These are phyloP conservation scores for Ustulina deusta DNA, from an alignment of 2,329 filamentous ascomycete species.

Conservation along the genomic window DNA sequence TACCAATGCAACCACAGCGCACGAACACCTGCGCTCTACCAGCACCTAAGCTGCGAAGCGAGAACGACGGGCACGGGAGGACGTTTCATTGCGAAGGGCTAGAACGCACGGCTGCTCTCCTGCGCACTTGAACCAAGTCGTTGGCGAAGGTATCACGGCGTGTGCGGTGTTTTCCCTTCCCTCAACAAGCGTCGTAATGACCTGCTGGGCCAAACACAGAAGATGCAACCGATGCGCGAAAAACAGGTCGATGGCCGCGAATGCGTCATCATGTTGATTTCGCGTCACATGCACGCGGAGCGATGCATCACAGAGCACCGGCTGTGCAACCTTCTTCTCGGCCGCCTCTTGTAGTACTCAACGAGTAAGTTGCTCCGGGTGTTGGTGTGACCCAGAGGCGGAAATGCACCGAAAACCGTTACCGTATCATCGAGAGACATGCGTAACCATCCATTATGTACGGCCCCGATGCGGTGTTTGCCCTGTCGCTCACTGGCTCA, in stretches of 20 bases:
- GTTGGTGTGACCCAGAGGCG: too few species aligned
- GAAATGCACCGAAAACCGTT: constrained; percentile 2
- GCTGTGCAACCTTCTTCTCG: constrained; percentile 7
- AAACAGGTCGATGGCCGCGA: constrained; percentile 1
- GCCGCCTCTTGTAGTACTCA: not conserved
- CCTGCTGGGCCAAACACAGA: constrained; percentile 4
- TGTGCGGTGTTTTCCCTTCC: not conserved
- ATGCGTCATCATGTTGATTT: constrained; percentile 8
- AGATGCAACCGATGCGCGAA: constrained; percentile 7
- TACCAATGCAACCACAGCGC: constrained; percentile 25
- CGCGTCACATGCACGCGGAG: constrained; percentile 12
- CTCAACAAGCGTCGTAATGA: constrained; percentile 13
- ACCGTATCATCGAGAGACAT: constrained; percentile 12
- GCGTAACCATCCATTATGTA: constrained; percentile 6
- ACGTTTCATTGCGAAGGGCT: constrained; percentile 1
- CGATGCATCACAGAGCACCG: constrained; percentile 4
- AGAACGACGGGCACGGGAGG: not conserved
- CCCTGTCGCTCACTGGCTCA: not conserved
- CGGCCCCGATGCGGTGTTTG: not conserved
- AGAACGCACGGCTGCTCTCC: not conserved
- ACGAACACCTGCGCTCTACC: constrained; percentile 16
- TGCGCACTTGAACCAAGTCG: not conserved
- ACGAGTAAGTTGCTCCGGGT: too few species aligned
- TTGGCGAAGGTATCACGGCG: constrained; percentile 7
- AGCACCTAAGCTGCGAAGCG: not conserved